Percentiles rank a stretch among this genome's conserved stretches.
Evolutionary conservation across 768 basidiomycete species (phyloP).

Genomic region (Plicaturopsis crispa): DNA sequence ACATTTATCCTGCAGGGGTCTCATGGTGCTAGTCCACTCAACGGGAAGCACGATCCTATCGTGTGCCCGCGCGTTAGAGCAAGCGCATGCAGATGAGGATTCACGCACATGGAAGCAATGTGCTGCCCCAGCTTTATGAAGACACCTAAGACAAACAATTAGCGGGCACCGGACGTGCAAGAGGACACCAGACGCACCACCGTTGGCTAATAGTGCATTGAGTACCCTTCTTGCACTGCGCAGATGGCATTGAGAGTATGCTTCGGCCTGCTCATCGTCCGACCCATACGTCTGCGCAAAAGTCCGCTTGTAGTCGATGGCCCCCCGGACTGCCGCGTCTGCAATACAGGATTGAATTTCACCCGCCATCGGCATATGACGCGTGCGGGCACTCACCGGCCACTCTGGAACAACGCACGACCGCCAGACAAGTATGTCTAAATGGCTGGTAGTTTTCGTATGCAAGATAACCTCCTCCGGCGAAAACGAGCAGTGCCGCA

Average conservation of each 20-base stretch:
- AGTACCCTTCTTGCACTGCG: conserved; percentile 77
- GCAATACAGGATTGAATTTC: conserved; percentile 7
- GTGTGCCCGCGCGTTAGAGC: conserved; percentile 46
- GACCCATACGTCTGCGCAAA: conserved; percentile 47
- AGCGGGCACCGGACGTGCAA: conserved; percentile 1
- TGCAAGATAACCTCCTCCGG: too few relatives aligned
- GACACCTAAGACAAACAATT: conserved; percentile 38
- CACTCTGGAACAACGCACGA: conserved; percentile 72
- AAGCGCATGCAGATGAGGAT: conserved; percentile 20
- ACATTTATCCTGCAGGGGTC: conserved; percentile 84
- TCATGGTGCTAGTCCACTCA: conserved; percentile 56
- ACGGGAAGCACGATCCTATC: conserved; percentile 45
- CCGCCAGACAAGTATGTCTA: conserved; percentile 67
- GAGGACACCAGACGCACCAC: conserved; percentile 41
- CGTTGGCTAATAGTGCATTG: conserved; percentile 81
- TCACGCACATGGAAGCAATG: conserved; percentile 59
- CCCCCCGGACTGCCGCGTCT: conserved; percentile 58
- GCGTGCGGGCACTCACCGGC: conserved; percentile 40
- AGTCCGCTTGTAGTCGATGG: conserved; percentile 66
- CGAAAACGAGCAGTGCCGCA: too few relatives aligned
- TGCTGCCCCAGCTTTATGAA: conserved; percentile 90
- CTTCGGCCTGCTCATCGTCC: conserved; percentile 39
- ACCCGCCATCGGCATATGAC: conserved; percentile 17
- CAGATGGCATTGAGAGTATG: conserved; percentile 73
- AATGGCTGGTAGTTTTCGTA: conserved; percentile 71